Evolutionary conservation across 1,284 basidiomycete species (phyloP), one percentile per base, ranked within the genome.

Genomic region (Ceratobasidium sp.): DNA sequence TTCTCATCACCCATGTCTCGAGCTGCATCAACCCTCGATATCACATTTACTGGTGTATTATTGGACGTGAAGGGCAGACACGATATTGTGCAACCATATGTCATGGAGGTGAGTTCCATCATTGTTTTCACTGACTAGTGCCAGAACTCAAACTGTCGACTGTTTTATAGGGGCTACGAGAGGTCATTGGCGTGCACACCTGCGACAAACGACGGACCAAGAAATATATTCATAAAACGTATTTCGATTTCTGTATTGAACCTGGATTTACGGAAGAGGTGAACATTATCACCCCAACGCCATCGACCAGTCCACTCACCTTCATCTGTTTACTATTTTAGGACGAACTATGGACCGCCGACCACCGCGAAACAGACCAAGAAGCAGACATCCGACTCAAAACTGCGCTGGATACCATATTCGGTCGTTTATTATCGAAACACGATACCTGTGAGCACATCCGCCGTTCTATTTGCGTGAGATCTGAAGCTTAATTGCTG

Each of bases 1-100:
- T 95, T 92, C 82, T 89, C 89, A 64, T 94, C 92, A 75, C 95
- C 95, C 0, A 84, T 96, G 73, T 90, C 89, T 7, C 88, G 95
- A 9, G 93, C 94, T 0, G 85, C 93, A 68, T 87, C 89, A 75
- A 97, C 95, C 0, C 87, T 91, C 81, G 83, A 89, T 62, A 86
- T 92, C 75, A 91, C 90, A 0, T 95, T 94, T 83, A 86, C 86
- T 0, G 88, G 86, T 3, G 67, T 87, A 33, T 56, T 73, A 10
- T 40, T 42, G 9, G 38, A n/a, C 33, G 76, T 84, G 64, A 77
- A 33, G 59, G 56, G 65, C 13, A 48, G 57, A 20, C 7, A 81
- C 82, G 10, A 81, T 80, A 20, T 82, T 0, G 85, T 81, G 78
- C 79, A 81, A 42, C 85, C 87, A 0, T 80, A 86, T 6, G 84